phyloP scores from a whole-genome alignment of 768 basidiomycete genomes.

The Hygrophorus pudorinus region DNA sequence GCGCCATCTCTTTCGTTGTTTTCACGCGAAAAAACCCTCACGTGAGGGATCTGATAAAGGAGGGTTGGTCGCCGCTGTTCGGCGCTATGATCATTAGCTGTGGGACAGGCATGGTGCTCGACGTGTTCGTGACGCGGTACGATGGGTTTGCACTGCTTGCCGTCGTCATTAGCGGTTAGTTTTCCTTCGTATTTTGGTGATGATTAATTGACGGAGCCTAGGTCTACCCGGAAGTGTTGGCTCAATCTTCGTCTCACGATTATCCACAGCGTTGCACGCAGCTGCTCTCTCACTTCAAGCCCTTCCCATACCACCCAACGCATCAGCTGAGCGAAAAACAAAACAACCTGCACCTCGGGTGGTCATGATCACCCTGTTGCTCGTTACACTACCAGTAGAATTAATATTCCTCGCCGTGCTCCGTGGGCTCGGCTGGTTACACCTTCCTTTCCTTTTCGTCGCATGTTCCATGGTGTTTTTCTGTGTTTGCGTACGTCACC shows the following conservation, averaged over 20 bases:
- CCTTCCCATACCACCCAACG: constrained; percentile 11
- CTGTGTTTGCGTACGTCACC: constrained; percentile 57
- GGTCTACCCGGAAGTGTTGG: constrained; percentile 86
- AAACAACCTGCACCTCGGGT: constrained; percentile 35
- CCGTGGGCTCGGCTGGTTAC: constrained; percentile 65
- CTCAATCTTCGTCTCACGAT: constrained; percentile 81
- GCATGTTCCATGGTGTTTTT: constrained; percentile 60
- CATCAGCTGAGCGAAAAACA: constrained; percentile 8
- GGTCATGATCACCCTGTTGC: constrained; percentile 58
- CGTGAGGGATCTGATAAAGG: constrained; percentile 61
- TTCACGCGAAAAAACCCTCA: constrained; percentile 56
- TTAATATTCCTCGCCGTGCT: constrained; percentile 64
- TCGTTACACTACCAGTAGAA: constrained; percentile 75
- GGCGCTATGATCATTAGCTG: constrained; percentile 85
- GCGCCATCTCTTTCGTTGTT: constrained; percentile 38
- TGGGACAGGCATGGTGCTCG: constrained; percentile 85
- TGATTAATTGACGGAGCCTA: constrained; percentile 14
- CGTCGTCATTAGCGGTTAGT: constrained; percentile 76
- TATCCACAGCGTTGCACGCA: constrained; percentile 82
- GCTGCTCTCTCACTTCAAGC: constrained; percentile 29
- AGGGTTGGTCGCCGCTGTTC: constrained; percentile 88
- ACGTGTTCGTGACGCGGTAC: constrained; percentile 79
- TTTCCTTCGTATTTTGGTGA: not conserved
- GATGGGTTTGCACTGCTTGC: constrained; percentile 83
- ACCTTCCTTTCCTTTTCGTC: constrained; percentile 60